Evolutionary conservation across 2,329 filamentous ascomycete genomes (phyloP).

Genomic region (Microdochium bolleyi): DNA sequence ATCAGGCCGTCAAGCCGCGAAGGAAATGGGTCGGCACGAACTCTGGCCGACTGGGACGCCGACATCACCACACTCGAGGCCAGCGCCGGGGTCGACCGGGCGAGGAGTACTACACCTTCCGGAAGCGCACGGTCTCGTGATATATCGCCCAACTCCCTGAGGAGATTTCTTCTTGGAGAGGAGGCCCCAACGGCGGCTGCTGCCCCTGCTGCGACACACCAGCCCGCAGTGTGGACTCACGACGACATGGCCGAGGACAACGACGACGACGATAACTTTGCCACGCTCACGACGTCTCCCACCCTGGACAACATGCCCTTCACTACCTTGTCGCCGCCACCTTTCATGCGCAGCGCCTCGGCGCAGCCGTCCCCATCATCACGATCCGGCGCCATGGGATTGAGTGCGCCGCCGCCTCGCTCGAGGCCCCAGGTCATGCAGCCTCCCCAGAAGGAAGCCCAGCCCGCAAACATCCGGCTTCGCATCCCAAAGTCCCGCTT

Average conservation of each 20-base stretch:
- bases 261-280: constrained; percentile 52
- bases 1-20: constrained; percentile 13
- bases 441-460: constrained; percentile 1
- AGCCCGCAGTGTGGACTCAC: constrained; percentile 23
- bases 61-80: constrained; percentile 4
- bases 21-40: constrained; percentile 17
- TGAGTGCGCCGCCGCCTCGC: constrained; percentile 2
- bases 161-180: constrained; percentile 38
- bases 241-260: constrained; percentile 33
- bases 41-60: constrained; percentile 9
- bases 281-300: constrained; percentile 27
- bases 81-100: neutral
- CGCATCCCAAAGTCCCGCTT: constrained; percentile 7
- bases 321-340: constrained; percentile 38
- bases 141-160: constrained; percentile 43
- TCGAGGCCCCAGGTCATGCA: constrained; percentile 1
- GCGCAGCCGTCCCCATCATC: neutral
- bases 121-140: constrained; percentile 32
- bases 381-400: neutral
- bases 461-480: neutral
- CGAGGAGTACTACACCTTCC: constrained; percentile 16
- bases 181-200: constrained; percentile 5
- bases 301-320: constrained; percentile 31
- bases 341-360: neutral
- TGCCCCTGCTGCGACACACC: constrained; percentile 16